A percentile compares a stretch with the other conserved stretches of the same genome.
phyloP scores from a whole-genome alignment of 2,329 filamentous ascomycete species.

The Fusarium pseudocircinatum region DNA sequence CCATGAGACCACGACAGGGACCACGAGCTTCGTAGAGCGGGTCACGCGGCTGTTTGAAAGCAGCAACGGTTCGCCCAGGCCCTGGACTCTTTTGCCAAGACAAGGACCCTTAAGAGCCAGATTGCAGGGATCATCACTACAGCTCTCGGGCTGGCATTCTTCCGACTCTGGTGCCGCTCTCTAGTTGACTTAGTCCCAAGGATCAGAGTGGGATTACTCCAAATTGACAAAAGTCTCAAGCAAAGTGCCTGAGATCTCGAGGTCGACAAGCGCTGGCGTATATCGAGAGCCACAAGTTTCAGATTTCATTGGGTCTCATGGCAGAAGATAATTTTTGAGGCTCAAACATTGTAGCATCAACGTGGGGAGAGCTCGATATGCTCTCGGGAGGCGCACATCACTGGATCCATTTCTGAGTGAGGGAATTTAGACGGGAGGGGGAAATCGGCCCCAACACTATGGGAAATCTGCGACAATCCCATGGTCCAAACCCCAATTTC shows the following conservation, averaged over 20 bases:
- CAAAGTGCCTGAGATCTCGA: slow-evolving; percentile 17
- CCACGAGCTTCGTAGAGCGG: slow-evolving; percentile 21
- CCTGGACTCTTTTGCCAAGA: slow-evolving; percentile 14
- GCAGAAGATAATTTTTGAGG: slow-evolving; percentile 14
- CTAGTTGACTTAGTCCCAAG: neutral
- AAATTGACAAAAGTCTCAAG: neutral
- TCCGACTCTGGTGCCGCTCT: slow-evolving; percentile 13
- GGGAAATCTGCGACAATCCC: slow-evolving; percentile 34
- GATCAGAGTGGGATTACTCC: slow-evolving; percentile 8
- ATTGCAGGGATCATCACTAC: slow-evolving; percentile 23
- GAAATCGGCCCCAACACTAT: slow-evolving; percentile 10
- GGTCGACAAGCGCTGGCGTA: slow-evolving; percentile 3
- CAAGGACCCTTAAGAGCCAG: neutral
- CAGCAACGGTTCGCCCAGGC: slow-evolving; percentile 25
- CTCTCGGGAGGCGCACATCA: slow-evolving; percentile 29
- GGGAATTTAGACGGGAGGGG: slow-evolving; percentile 8
- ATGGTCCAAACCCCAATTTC: slow-evolving; percentile 23
- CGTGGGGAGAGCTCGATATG: slow-evolving; percentile 31
- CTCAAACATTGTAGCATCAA: slow-evolving; percentile 25
- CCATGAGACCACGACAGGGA: slow-evolving; percentile 31
- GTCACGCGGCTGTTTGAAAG: slow-evolving; percentile 30
- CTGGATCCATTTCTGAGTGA: slow-evolving; percentile 1
- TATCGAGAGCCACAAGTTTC: slow-evolving; percentile 29
- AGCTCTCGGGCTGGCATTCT: slow-evolving; percentile 16
- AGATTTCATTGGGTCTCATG: neutral